Base-by-base conservation (phyloP, 163 green algal genomes). In the Scenedesmus sp. region DNA sequence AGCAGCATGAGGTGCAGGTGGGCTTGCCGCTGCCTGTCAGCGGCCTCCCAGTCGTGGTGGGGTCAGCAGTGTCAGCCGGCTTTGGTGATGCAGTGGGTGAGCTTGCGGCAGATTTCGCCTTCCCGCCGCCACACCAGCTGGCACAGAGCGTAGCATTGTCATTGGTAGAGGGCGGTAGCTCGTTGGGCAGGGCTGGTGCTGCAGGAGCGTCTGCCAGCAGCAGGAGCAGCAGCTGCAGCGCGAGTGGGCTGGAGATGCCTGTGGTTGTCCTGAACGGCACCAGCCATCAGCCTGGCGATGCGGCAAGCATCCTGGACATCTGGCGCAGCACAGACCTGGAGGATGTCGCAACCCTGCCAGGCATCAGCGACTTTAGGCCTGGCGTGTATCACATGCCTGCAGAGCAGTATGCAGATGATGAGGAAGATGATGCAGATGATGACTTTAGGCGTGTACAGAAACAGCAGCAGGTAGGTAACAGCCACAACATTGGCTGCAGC, bases 221-320 rank as follows among this genome's bases (percentile, higher is more conserved):
- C 49, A 44, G 16, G 18, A 13, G 42, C 46, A 76, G 68, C 72
- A 61, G 85, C 72, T 72, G 70, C 56, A 43, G 56, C 12, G 30
- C 7, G 35, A 56, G 59, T 61, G 22, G 46, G 40, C 44, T 72
- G 56, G 65, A 88, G 6, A 92, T 92, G 80, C 88, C 80, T 73
- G 56, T 92, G 30, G 88, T 92, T 30, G 88, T 92, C 3, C 61
- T 92, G 43, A 92, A 92, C 49, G 88, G 88, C 65, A 87, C 80
- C 44, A 83, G 56, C 59, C 88, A 92, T 61, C 80, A 92, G 61
- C 88, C 88, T 40, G 88, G 43, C 51, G 88, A 85, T 76, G 88
- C 88, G 12, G 65, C 88, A 0, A 84, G 88, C 88, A 92, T 92
- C n/a, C 44, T 92, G 13, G 88, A 92, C 61, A 92, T 92, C 59